Conservation (phyloP, 768 basidiomycete genomes). For the Amylocystis lapponica region DNA sequence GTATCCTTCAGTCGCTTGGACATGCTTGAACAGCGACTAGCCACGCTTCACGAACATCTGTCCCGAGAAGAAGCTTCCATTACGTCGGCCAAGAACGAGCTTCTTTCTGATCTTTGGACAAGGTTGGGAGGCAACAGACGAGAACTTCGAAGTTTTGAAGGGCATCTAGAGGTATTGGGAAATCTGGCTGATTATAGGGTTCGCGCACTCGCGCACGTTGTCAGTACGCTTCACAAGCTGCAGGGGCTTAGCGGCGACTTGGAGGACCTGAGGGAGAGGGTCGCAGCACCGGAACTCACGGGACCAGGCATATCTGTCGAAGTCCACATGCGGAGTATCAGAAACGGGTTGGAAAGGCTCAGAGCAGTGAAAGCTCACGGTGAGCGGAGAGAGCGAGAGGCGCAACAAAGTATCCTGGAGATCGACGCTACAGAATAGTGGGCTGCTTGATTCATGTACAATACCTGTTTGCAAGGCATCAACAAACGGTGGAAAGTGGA, state of each 20-base stretch:
- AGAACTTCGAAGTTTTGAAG: constrained; percentile 41
- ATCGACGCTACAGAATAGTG: too few relatives aligned
- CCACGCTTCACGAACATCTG: constrained; percentile 51
- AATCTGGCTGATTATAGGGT: constrained; percentile 53
- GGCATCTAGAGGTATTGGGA: constrained; percentile 47
- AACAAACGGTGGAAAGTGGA: too few relatives aligned
- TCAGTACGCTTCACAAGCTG: constrained; percentile 55
- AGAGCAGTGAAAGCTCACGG: too few relatives aligned
- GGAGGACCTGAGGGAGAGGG: constrained; percentile 70
- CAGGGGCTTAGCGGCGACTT: constrained; percentile 65
- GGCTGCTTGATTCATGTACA: too few relatives aligned
- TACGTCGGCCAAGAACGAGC: constrained; percentile 39
- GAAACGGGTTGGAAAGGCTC: constrained; percentile 54
- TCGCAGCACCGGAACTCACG: constrained; percentile 59
- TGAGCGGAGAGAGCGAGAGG: too few relatives aligned
- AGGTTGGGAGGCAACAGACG: constrained; percentile 55
- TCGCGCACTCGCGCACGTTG: constrained; percentile 59
- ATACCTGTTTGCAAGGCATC: too few relatives aligned
- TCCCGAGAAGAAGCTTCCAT: constrained; percentile 50
- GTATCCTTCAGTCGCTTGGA: constrained; percentile 49
- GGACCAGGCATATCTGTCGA: constrained; percentile 58
- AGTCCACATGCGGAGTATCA: constrained; percentile 73
- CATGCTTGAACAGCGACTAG: constrained; percentile 55
- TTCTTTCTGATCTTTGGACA: constrained; percentile 69
- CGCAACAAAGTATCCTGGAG: too few relatives aligned